Evolutionary conservation across 352 stramenopile species (phyloP), one percentile per base, ranked within the genome.

Genomic region (Pythium rhizo-oryzae): DNA sequence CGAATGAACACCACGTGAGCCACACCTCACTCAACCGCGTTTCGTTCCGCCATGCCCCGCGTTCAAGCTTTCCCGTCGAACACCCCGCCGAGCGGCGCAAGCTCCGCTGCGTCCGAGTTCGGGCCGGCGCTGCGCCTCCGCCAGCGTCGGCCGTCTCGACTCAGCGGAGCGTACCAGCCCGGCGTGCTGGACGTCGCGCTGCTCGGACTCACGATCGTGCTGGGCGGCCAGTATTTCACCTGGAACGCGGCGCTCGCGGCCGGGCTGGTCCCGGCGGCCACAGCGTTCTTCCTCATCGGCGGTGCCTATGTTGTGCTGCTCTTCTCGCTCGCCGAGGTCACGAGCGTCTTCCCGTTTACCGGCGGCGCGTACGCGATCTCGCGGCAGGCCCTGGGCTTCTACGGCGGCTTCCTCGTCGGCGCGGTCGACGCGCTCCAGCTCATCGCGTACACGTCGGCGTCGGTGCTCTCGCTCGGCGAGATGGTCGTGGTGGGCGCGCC

Each of bases 211-310:
- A 77, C 74, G 7, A 71, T 69, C 21, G 68, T 76, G 1, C 39
- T 81, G 25, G 67, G 74, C 13, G 74, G 70, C 7, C 67, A 81
- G 46, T 76, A 69, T 41, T 71, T 78, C 43, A 65, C n/a, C 25
- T 81, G 74, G 74, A 81, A 81, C 60, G 49, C 55, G 1, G 63
- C 46, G 19, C 59, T 81, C 30, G 44, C 62, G 1, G 67, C 71
- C 0, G 74, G 74, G 6, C 24, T 81, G 43, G 3, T 65, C 0
- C 58, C 53, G 7, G 61, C 57, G 21, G 21, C 46, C 9, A 57
- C 58, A 0, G 52, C 62, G 8, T 66, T 74, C 33, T 8, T 58
- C 0, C 37, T 80, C n/a, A 39, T 75, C 25, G 60, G 23, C n/a
- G 28, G n/a, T 23, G 62, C 47, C 1, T 81, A 81, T 51, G 16